Percentiles rank a stretch among this genome's conserved stretches.
phyloP scores from a whole-genome alignment of 2,329 filamentous ascomycete species.

The Fusarium cyanostomum region DNA sequence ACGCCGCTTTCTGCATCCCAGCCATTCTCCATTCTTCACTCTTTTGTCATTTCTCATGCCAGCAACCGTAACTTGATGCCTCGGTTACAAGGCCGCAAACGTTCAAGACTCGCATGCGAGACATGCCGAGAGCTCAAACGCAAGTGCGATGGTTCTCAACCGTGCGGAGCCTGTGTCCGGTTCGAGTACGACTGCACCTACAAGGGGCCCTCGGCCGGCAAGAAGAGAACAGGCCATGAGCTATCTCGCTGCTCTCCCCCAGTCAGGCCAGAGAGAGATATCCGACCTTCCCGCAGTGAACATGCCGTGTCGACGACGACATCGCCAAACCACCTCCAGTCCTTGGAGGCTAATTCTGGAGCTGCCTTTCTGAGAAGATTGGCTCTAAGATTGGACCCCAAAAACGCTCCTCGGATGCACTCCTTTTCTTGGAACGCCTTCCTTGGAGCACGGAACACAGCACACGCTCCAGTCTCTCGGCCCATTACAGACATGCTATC shows the following conservation, averaged over 20 bases:
- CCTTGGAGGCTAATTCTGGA: slow-evolving; percentile 66
- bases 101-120: slow-evolving; percentile 58
- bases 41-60: neutral
- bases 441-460: slow-evolving; percentile 42
- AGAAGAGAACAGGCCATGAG: slow-evolving; percentile 19
- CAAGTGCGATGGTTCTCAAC: slow-evolving; percentile 63
- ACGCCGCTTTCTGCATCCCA: neutral
- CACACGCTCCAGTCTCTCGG: slow-evolving; percentile 37
- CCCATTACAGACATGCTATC: slow-evolving; percentile 58
- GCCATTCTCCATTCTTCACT: neutral
- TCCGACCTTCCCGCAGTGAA: neutral
- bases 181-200: slow-evolving; percentile 65
- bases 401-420: slow-evolving; percentile 61
- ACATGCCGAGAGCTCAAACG: slow-evolving; percentile 65
- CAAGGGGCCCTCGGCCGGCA: slow-evolving; percentile 41
- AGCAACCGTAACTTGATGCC: slow-evolving; percentile 21
- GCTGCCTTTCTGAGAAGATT: slow-evolving; percentile 64
- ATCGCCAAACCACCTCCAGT: slow-evolving; percentile 47
- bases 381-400: slow-evolving; percentile 62
- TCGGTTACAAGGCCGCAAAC: slow-evolving; percentile 42
- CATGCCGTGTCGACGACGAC: slow-evolving; percentile 15
- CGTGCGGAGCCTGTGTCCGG: slow-evolving; percentile 62
- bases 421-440: slow-evolving; percentile 65
- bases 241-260: slow-evolving; percentile 4
- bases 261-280: slow-evolving; percentile 1